Conservation (phyloP, 2,329 filamentous ascomycete species). For the Colletotrichum viniferum region DNA sequence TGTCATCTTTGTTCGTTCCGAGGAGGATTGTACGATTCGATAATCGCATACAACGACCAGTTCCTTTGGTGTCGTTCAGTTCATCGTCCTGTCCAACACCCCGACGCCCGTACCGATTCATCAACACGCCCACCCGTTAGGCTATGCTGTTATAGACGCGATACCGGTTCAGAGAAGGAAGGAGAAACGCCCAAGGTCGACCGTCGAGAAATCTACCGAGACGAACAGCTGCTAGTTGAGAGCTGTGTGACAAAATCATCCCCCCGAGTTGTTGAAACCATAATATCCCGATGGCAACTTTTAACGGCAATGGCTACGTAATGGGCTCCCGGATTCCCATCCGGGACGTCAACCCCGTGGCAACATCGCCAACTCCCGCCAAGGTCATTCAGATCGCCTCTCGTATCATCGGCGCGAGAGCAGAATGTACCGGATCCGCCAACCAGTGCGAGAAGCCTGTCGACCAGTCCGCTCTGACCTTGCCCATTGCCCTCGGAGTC, state of each 20-base stretch:
- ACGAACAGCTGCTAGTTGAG: not conserved
- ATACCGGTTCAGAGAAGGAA: slow-evolving; percentile 8
- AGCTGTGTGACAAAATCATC: not conserved
- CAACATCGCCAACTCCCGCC: not conserved
- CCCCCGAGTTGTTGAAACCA: not conserved
- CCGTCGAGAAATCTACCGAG: not conserved
- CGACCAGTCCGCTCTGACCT: slow-evolving; percentile 56
- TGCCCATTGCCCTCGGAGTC: slow-evolving; percentile 73
- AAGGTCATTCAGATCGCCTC: slow-evolving; percentile 18
- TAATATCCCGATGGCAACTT: slow-evolving; percentile 9
- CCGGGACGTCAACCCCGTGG: slow-evolving; percentile 19
- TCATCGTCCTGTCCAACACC: not conserved
- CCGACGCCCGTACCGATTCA: not conserved
- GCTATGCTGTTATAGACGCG: slow-evolving; percentile 10
- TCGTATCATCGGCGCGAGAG: slow-evolving; percentile 18
- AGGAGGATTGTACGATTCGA: not conserved
- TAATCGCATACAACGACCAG: not conserved
- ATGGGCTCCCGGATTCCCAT: slow-evolving; percentile 31
- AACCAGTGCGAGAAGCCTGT: slow-evolving; percentile 66
- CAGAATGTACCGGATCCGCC: slow-evolving; percentile 23
- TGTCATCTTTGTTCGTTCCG: not conserved
- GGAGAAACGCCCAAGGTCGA: not conserved
- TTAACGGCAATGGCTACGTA: slow-evolving; percentile 25
- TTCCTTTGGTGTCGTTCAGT: not conserved
- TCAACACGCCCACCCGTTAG: not conserved